phyloP scores from a whole-genome alignment of 169 alveolate species.

The Perkinsus olseni region DNA sequence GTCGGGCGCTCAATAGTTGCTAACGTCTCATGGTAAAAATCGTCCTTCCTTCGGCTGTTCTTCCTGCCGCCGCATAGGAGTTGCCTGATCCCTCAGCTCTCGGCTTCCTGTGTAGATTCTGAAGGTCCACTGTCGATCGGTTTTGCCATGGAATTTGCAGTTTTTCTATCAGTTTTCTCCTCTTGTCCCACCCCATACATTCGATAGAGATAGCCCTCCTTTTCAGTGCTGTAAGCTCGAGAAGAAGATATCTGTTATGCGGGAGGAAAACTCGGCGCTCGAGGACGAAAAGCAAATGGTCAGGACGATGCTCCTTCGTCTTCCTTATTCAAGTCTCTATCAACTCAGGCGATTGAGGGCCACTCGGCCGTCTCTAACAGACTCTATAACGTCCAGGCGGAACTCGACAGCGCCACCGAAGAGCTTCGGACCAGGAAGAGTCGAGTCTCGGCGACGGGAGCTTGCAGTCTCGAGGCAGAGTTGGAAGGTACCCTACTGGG shows the following conservation, averaged over 20 bases:
- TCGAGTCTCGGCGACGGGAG: not conserved
- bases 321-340: no score
- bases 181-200: no score
- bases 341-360: not conserved
- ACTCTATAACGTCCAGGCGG: not conserved
- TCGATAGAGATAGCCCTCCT: no score
- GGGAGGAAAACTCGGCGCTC: not conserved
- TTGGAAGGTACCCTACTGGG: not conserved
- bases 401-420: not conserved
- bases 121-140: no score
- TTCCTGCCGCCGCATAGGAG: no score
- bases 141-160: no score
- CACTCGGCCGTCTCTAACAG: not conserved
- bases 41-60: no score
- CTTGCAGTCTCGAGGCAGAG: not conserved
- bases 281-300: not conserved
- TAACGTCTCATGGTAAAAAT: no score
- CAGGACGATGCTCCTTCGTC: not conserved
- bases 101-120: no score
- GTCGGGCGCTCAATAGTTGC: no score
- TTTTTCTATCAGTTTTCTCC: no score
- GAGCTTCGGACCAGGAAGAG: not conserved
- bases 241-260: not conserved
- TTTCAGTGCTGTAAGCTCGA: not conserved
- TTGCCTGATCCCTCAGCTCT: no score